Base-by-base conservation (phyloP, 139 green algal species). In the Micromonas commoda region DNA sequence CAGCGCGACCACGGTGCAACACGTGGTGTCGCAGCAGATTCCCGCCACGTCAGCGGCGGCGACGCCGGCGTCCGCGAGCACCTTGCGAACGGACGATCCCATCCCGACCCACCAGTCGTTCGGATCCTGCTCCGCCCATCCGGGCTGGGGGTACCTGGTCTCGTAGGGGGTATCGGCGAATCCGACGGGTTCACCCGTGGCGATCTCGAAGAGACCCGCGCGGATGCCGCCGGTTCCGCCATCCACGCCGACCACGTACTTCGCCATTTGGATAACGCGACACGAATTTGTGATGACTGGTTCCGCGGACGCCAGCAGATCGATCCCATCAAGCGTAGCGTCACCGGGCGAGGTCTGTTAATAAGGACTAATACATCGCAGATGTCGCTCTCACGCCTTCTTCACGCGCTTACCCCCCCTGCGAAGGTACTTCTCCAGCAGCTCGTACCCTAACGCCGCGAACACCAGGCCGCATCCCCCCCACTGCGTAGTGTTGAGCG, bases 401-500 rank as follows among this genome's bases (percentile, higher is more conserved):
- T n/a, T n/a, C n/a, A n/a, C n/a, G n/a, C n/a, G n/a, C 45, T 57
- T 57, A 9, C 45, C 45, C 45, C 45, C 45, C 9, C 45, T 16
- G 9, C 16, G 9, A 9, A 57, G 9, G 45, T 23, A 57, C 45
- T 57, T 57, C 45, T 57, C 45, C 45, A 57, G 45, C 9, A 57
- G 9, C 9, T 75, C 68, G 37, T 39, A 34, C 23, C 26, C 68
- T 38, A 75, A 39, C 24, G 53, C 95, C 0, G 82, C 73, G 64
- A 99, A 99, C 31, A 99, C 94, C 61, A 98, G 81, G 6, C 20
- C 69, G 26, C 97, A 94, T 1, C 90, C 95, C 19, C 75, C 73
- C 95, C 95, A 99, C 81, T 99, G 95, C 79, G 89, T 81, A 1
- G 76, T 63, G 24, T 92, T 81, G 71, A 98, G 78, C 1, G 88